These are phyloP conservation scores for Rhynchosporium agropyri DNA, from an alignment of 2,329 filamentous ascomycete species.

Conservation along the genomic window DNA sequence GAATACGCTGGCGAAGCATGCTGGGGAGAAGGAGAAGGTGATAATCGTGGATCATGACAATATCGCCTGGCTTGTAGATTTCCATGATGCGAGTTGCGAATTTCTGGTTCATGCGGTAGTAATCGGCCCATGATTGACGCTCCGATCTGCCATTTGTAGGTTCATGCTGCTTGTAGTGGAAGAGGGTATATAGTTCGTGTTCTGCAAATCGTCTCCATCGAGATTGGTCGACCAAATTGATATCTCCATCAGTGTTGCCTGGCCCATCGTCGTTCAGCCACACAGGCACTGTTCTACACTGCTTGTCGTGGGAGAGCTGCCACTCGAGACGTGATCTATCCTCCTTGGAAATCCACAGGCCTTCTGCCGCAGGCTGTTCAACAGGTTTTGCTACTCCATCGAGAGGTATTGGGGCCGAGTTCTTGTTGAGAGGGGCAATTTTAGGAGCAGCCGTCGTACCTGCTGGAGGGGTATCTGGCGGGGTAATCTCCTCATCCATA, in stretches of 20 bases:
- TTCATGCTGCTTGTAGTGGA: constrained; percentile 95
- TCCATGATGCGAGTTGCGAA: constrained; percentile 89
- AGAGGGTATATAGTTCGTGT: constrained; percentile 86
- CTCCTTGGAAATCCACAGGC: constrained; percentile 68
- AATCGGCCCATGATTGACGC: constrained; percentile 86
- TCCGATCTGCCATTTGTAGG: constrained; percentile 83
- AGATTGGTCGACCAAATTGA: constrained; percentile 77
- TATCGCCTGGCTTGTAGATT: constrained; percentile 88
- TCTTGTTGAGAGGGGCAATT: constrained; percentile 65
- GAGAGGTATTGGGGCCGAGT: constrained; percentile 78
- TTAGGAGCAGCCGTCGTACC: constrained; percentile 48
- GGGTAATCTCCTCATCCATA: constrained; percentile 48
- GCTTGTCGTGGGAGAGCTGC: constrained; percentile 71
- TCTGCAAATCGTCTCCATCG: constrained; percentile 91
- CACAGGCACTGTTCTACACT: constrained; percentile 80
- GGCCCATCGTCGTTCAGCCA: constrained; percentile 83
- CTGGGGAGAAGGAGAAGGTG: constrained; percentile 88
- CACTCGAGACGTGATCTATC: constrained; percentile 75
- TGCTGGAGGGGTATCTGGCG: constrained; percentile 52
- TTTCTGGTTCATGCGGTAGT: constrained; percentile 87
- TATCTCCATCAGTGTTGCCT: constrained; percentile 60
- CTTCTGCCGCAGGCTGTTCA: constrained; percentile 64
- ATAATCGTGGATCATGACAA: constrained; percentile 93
- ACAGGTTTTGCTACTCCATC: constrained; percentile 59
- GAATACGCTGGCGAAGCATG: constrained; percentile 81